Evolutionary conservation across 208 protist genomes (phyloP).

Genomic region (Trypanosoma rangeli): DNA sequence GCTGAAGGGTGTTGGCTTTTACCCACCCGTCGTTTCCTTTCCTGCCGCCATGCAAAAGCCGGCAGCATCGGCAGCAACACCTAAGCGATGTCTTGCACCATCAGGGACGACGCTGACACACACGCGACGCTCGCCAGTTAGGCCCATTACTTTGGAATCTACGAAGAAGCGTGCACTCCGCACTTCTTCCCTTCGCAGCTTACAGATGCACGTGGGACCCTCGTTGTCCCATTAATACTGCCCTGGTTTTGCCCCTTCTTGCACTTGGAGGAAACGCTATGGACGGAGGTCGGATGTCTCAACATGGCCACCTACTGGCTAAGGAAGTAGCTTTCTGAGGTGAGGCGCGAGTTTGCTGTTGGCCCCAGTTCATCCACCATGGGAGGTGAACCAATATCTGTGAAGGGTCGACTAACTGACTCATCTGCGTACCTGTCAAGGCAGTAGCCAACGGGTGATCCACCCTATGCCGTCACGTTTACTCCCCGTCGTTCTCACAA

Average conservation of each 20-base stretch:
- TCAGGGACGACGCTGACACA: background rate
- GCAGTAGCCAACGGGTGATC: background rate
- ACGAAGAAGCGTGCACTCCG: background rate
- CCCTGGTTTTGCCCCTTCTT: background rate
- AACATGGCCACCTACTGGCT: constrained; percentile 11
- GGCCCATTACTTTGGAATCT: background rate
- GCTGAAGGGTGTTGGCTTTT: background rate
- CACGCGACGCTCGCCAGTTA: background rate
- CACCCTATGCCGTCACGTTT: constrained; percentile 1
- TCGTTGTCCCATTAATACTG: background rate
- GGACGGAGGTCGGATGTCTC: constrained; percentile 12
- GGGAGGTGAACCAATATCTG: background rate
- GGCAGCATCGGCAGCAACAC: background rate
- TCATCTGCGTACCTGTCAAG: background rate
- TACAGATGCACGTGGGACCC: background rate
- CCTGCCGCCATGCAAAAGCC: background rate
- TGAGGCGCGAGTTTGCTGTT: constrained; percentile 1
- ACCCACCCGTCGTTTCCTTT: background rate
- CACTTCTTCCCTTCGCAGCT: background rate
- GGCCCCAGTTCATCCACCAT: background rate
- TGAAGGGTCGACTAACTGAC: background rate
- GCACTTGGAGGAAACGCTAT: constrained; percentile 4
- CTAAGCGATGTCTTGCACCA: background rate
- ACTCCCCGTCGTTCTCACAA: background rate
- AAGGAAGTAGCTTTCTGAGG: constrained; percentile 6